These are phyloP conservation scores for Inga leiocalycina DNA, from an alignment of 306 rosid genomes.

Conservation along the genomic window DNA sequence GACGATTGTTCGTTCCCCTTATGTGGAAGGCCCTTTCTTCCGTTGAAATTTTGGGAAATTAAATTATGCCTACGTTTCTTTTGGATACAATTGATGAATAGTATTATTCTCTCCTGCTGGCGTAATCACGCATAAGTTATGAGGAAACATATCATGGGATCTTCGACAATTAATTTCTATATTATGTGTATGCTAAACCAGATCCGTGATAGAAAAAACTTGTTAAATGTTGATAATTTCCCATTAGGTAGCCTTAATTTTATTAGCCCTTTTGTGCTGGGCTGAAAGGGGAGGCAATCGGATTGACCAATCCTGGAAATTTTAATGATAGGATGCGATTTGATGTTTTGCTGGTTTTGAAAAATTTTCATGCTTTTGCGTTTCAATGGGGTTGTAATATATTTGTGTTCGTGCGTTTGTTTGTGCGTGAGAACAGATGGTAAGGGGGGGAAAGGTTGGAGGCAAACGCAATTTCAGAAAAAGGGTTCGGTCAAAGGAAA, in stretches of 20 bases:
- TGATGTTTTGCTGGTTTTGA: conserved; percentile 23
- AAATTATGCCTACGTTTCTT: background rate
- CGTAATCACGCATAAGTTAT: conserved; percentile 28
- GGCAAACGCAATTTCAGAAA: conserved; percentile 48
- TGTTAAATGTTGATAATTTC: conserved; percentile 35
- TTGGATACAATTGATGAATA: conserved; percentile 26
- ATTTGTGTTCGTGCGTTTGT: conserved; percentile 25
- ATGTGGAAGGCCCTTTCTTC: background rate
- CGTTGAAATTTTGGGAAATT: conserved; percentile 13
- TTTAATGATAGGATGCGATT: conserved; percentile 23
- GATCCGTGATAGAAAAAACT: conserved; percentile 51
- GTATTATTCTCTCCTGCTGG: background rate
- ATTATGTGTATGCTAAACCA: conserved; percentile 34
- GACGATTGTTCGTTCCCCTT: background rate
- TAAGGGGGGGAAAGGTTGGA: conserved; percentile 74
- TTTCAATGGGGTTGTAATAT: conserved; percentile 39
- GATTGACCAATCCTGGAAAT: conserved; percentile 27
- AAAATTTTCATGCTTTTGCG: conserved; percentile 14
- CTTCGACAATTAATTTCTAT: conserved; percentile 16
- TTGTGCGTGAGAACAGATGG: conserved; percentile 75
- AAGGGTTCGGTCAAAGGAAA: conserved; percentile 53
- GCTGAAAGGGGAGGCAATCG: conserved; percentile 20
- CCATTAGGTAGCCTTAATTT: conserved; percentile 23
- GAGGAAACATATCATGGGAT: conserved; percentile 36
- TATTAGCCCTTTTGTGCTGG: conserved; percentile 26